Evolutionary conservation across 2,329 filamentous ascomycete genomes (phyloP).

Genomic region (Colletotrichum sansevieriae): DNA sequence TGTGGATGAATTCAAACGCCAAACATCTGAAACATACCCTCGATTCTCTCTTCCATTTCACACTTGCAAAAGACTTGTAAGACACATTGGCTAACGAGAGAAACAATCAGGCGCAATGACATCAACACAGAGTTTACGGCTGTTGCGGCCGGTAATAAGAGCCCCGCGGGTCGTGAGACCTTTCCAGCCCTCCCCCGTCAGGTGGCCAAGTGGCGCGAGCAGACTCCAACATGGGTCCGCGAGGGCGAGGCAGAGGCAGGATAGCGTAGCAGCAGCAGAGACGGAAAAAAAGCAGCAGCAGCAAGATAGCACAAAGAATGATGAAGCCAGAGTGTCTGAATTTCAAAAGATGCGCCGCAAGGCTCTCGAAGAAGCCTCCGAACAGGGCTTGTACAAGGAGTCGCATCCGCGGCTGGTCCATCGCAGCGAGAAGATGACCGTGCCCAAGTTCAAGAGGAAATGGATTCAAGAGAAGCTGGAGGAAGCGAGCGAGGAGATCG

Average conservation of each 20-base stretch:
- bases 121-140: slow-evolving; percentile 52
- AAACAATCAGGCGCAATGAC: slow-evolving; percentile 50
- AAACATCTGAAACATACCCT: slow-evolving; percentile 51
- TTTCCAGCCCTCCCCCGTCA: slow-evolving; percentile 32
- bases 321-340: slow-evolving; percentile 23
- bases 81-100: slow-evolving; percentile 36
- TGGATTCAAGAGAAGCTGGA: slow-evolving; percentile 21
- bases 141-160: slow-evolving; percentile 43
- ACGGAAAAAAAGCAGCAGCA: slow-evolving; percentile 4
- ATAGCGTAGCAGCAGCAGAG: slow-evolving; percentile 16
- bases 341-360: slow-evolving; percentile 38
- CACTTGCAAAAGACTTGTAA: slow-evolving; percentile 43
- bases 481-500: slow-evolving; percentile 24
- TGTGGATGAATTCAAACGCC: slow-evolving; percentile 59
- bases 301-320: background rate
- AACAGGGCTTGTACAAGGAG: slow-evolving; percentile 31
- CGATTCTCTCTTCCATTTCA: slow-evolving; percentile 31
- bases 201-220: slow-evolving; percentile 32
- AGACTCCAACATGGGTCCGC: slow-evolving; percentile 26
- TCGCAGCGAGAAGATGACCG: slow-evolving; percentile 31
- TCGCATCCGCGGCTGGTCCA: slow-evolving; percentile 41
- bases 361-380: slow-evolving; percentile 26
- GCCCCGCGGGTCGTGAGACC: slow-evolving; percentile 33
- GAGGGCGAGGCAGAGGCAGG: slow-evolving; percentile 7
- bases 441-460: slow-evolving; percentile 37